Base-by-base conservation (phyloP, 1,284 basidiomycete genomes). In the Melampsora americana region DNA sequence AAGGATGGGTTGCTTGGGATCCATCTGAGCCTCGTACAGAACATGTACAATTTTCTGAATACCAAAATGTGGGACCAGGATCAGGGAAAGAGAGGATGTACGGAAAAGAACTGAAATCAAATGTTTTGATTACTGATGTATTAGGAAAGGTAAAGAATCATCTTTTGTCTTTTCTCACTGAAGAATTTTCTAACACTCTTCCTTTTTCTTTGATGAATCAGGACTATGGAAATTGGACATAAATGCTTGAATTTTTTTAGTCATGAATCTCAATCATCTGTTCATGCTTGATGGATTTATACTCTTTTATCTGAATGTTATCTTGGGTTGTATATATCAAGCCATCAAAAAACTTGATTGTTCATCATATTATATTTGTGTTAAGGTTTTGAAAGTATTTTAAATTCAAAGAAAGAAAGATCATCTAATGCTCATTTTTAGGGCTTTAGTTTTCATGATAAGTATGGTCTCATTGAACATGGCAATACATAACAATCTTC, bases 1-100 rank as follows among this genome's bases (percentile, higher is more conserved):
- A 44, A 16, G 71, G 71, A 26, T 73, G 64, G 71, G 11, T 50
- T 28, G 71, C 46, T 18, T 73, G 71, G 71, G 56, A 73, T 23
- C 26, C 42, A 26, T 11, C 18, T 16, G 62, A 66, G 28, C 44
- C 30, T 23, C 61, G 70, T 18, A 65, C 62, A 5, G 70, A 66
- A 32, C 18, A 18, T 11, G 70, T 66, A n/a, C 18, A 65, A 50
- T 73, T 66, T 39, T 30, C 53, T 65, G 70, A 73, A 48, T 66
- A 23, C 44, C 28, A 30, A 35, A 73, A 73, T 32, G 32, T 39
- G n/a, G 70, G 62, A 44, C 61, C 60, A 32, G 70, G 60, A 12
- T 42, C 70, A 35, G 44, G 39, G 1, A 48, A 14, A 48, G n/a
- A 48, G 46, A 48, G 46, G n/a, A 48, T 1, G 46, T 48, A 48